A percentile compares a stretch with the other conserved stretches of the same genome.
Evolutionary conservation across 2,329 filamentous ascomycete species (phyloP).

Genomic region (Cercospora zeina): DNA sequence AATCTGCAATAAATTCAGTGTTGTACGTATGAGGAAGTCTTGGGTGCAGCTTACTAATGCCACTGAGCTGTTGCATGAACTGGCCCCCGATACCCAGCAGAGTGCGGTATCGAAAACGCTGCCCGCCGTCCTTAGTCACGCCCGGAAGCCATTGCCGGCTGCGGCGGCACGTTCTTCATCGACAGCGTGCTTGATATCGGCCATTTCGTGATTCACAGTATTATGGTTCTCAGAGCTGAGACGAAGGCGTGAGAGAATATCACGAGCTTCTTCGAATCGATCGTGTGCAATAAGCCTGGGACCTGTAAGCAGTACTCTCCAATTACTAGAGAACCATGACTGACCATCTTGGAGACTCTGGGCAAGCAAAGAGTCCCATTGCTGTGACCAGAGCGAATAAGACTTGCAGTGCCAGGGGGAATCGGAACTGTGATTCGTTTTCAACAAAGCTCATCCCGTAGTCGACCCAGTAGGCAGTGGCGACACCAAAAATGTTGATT

Average conservation of each 20-base stretch:
- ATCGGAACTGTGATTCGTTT: conserved; percentile 43
- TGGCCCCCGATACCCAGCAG: conserved; percentile 49
- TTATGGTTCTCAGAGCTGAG: conserved; percentile 35
- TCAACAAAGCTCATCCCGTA: conserved; percentile 41
- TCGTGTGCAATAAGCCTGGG: conserved; percentile 32
- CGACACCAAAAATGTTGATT: conserved; percentile 42
- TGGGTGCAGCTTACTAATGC: conserved; percentile 26
- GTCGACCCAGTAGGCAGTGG: conserved; percentile 34
- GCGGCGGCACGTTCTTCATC: conserved; percentile 47
- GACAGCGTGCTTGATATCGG: conserved; percentile 46
- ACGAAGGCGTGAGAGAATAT: conserved; percentile 34
- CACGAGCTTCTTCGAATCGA: conserved; percentile 34
- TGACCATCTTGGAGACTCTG: conserved; percentile 43
- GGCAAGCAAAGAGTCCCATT: conserved; percentile 43
- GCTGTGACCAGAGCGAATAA: conserved; percentile 40
- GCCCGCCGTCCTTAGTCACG: conserved; percentile 48
- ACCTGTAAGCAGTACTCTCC: conserved; percentile 6
- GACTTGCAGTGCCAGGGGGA: conserved; percentile 51
- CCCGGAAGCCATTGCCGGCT: conserved; percentile 34
- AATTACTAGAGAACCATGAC: neutral
- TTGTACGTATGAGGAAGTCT: conserved; percentile 29
- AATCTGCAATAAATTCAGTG: neutral
- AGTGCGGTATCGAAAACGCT: conserved; percentile 46
- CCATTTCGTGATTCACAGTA: conserved; percentile 34
- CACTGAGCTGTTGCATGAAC: conserved; percentile 50